Percentiles rank a stretch among this genome's conserved stretches.
These are phyloP conservation scores for Talaromyces nanjingensis DNA, from an alignment of 495 filamentous ascomycete genomes.

Conservation along the genomic window DNA sequence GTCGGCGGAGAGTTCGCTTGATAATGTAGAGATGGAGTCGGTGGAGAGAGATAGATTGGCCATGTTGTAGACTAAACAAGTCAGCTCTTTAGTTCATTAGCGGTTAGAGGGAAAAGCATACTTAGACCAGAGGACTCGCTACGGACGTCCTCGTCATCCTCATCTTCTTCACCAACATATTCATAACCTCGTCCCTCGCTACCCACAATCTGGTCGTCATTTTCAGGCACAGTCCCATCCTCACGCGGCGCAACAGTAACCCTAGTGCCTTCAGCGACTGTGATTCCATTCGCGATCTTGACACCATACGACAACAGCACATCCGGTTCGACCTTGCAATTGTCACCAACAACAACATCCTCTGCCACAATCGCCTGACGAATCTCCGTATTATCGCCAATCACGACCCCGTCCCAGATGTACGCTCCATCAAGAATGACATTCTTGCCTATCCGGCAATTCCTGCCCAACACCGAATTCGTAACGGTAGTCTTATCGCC, in stretches of 20 bases:
- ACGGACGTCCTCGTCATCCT: conserved; percentile 39
- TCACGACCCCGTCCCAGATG: conserved; percentile 78
- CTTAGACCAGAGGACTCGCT: conserved; percentile 45
- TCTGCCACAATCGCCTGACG: conserved; percentile 69
- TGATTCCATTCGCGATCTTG: conserved; percentile 54
- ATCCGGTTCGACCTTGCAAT: conserved; percentile 59
- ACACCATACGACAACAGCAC: conserved; percentile 77
- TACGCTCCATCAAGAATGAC: conserved; percentile 74
- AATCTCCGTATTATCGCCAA: conserved; percentile 67
- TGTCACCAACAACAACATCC: conserved; percentile 60
- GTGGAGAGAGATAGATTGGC: conserved; percentile 60
- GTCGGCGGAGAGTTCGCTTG: conserved; percentile 39
- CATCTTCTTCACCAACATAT: conserved; percentile 42
- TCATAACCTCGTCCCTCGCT: conserved; percentile 38
- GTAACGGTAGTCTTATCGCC: conserved; percentile 61
- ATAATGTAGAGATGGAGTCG: conserved; percentile 72
- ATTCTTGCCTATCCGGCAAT: conserved; percentile 78
- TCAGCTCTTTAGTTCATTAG: background rate
- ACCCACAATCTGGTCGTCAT: conserved; percentile 44
- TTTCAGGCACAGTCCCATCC: conserved; percentile 34
- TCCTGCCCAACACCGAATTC: conserved; percentile 71
- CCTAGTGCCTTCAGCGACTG: conserved; percentile 40
- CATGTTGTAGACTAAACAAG: conserved; percentile 58
- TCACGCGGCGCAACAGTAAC: conserved; percentile 49
- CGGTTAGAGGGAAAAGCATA: conserved; percentile 19